Base-by-base conservation (phyloP, 768 basidiomycete species). In the Kwoniella botswanensis region DNA sequence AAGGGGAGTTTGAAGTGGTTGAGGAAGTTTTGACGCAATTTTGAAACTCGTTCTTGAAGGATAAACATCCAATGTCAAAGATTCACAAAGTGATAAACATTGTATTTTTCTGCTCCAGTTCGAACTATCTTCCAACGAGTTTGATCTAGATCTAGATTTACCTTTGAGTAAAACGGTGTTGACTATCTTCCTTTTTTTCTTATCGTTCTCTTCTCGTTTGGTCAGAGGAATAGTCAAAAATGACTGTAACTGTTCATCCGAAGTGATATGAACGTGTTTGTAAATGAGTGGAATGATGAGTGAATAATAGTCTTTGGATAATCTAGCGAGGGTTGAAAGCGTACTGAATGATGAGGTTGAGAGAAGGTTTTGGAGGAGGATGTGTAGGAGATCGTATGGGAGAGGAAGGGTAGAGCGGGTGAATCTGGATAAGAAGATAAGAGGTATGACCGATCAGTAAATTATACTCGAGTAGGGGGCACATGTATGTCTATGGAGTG, bases 241-340 rank as follows among this genome's bases (percentile, higher is more conserved):
- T 12, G 43, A 41, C 26, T 70, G 68, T 24, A 70, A 57, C 54
- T 70, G 68, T 29, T 70, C 68, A 41, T 70, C 68, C 9, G 63
- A 58, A 24, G 21, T 57, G 22, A 70, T 64, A 26, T 65, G 68
- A 3, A 70, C 63, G 41, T 65, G 18, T 10, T 21, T 58, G 42
- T 70, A 70, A 1, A 70, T 17, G 46, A 70, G 13, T 4, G 68
- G 68, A 12, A 63, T 65, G 42, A 70, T 70, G 7, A 58, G 24
- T n/a, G 55, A 15, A 44, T 70, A 43, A 24, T 64, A 65, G 15
- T 61, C 50, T 29, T 44, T 56, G 9, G 62, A 64, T 2, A 57
- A 11, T 15, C 24, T 29, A 12, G 55, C 46, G 4, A 70, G 26
- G 1, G 42, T 59, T 11, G 68, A 18, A 4, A 70, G 46, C 3